phyloP scores from a whole-genome alignment of 164 flowering plant species.

The Hamamelis virginiana region DNA sequence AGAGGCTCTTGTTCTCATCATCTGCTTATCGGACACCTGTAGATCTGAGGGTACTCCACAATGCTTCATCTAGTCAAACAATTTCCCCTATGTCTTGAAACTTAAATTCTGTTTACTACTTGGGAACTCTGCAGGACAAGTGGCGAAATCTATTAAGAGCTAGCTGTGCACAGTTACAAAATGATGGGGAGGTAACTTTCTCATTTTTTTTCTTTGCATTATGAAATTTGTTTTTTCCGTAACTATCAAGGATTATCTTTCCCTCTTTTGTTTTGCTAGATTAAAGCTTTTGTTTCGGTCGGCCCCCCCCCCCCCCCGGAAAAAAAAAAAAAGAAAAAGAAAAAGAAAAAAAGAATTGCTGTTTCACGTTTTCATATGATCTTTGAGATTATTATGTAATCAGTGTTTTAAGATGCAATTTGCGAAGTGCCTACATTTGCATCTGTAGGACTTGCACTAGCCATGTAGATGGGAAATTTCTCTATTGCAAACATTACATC shows the following conservation, averaged over 20 bases:
- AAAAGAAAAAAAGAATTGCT: too few species aligned
- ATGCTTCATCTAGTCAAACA: neutral
- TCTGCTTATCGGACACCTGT: constrained; percentile 46
- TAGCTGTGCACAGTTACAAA: constrained; percentile 24
- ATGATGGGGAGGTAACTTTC: constrained; percentile 24
- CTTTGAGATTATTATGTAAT: too few species aligned
- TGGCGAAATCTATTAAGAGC: constrained; percentile 53
- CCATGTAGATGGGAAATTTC: neutral
- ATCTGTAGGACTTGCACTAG: neutral
- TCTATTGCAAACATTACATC: neutral
- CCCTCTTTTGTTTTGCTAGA: neutral
- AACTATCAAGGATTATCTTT: neutral
- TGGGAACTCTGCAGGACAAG: constrained; percentile 37
- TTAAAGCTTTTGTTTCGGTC: neutral
- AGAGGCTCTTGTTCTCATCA: constrained; percentile 34
- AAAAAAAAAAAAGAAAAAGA: too few species aligned
- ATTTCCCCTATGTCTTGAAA: neutral
- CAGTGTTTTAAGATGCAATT: neutral
- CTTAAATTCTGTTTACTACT: neutral
- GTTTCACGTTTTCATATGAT: too few species aligned
- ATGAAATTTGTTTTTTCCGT: neutral
- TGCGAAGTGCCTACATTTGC: neutral
- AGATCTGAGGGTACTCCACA: constrained; percentile 44
- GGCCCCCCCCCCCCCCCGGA: too few species aligned
- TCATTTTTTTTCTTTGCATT: neutral